These are phyloP conservation scores for Aspergillus cristatus DNA, from an alignment of 495 filamentous ascomycete genomes.

Conservation along the genomic window DNA sequence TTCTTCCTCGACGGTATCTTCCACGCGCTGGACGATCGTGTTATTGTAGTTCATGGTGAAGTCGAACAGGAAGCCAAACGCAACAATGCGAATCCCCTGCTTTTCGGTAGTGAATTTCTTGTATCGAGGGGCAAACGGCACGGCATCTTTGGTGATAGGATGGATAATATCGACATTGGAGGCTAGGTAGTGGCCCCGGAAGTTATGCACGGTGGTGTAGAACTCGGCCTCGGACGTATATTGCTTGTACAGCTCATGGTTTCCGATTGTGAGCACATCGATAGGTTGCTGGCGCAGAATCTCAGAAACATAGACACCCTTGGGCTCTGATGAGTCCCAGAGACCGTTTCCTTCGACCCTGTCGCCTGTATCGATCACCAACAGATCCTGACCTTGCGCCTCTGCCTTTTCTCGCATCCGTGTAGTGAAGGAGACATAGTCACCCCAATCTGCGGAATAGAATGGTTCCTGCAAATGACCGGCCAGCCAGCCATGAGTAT, in stretches of 20 bases:
- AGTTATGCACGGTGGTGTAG: slow-evolving; percentile 66
- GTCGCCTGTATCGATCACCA: slow-evolving; percentile 91
- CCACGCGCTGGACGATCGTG: slow-evolving; percentile 70
- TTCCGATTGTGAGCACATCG: slow-evolving; percentile 81
- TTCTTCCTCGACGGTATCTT: slow-evolving; percentile 65
- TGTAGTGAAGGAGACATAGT: slow-evolving; percentile 87
- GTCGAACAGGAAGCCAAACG: slow-evolving; percentile 91
- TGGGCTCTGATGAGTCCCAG: slow-evolving; percentile 85
- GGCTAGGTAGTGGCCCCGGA: slow-evolving; percentile 65
- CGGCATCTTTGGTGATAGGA: slow-evolving; percentile 53
- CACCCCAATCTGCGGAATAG: slow-evolving; percentile 93
- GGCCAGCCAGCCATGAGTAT: slow-evolving; percentile 92
- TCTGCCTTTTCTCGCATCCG: slow-evolving; percentile 75
- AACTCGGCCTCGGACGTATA: slow-evolving; percentile 71
- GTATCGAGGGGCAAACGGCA: slow-evolving; percentile 73
- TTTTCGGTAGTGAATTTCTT: slow-evolving; percentile 86
- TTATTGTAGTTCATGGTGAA: slow-evolving; percentile 86
- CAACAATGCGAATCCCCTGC: slow-evolving; percentile 69
- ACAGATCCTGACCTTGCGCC: slow-evolving; percentile 64
- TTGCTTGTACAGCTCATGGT: slow-evolving; percentile 87
- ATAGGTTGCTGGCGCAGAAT: slow-evolving; percentile 75
- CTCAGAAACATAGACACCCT: slow-evolving; percentile 77
- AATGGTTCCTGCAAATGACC: slow-evolving; percentile 90
- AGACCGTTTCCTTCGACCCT: slow-evolving; percentile 91
- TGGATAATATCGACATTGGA: slow-evolving; percentile 89